Base-by-base conservation (phyloP, 2,329 filamentous ascomycete species). In the Aurifilum marmelostoma region DNA sequence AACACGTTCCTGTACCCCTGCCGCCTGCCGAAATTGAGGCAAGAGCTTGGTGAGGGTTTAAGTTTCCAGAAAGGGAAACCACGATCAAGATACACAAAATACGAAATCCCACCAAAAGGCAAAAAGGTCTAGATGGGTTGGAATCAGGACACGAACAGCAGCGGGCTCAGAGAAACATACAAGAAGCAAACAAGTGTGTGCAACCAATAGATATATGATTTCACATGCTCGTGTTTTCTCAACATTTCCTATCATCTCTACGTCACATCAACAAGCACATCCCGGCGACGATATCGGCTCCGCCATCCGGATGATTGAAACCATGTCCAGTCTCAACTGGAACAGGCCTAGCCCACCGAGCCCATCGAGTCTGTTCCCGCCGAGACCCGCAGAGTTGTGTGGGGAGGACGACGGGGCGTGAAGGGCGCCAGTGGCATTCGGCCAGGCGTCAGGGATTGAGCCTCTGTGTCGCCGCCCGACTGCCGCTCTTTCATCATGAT, bases 251-350 rank as follows among this genome's bases (percentile, higher is more conserved):
- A 47, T 63, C 54, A 4, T 47, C 65, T 18, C 60, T 54, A 69
- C 69, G 69, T 50, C 60, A 65, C 54, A 67, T 67, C 63, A 60
- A 14, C 56, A 52, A 34, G 60, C 39, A 56, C 37, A 47, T n/a
- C 43, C 39, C 41, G 43, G 41, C 27, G 37, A 69, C 69, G 69
- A 71, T 69, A 69, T 58, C 67, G 69, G 69, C 18, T 60, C 56
- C 54, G 50, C 43, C 37, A 59, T 21, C 43, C 32, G 58, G 58
- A 52, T 50, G 14, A 47, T 61, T 27, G 21, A 62, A 56, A 43
- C 67, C 67, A 32, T 64, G 32, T 9, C 12, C 8, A 54, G 54
- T 41, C 47, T 37, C 9, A 14, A 29, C 60, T 41, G 27, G 8
- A 52, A 64, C 34, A 37, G 41, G 69, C 34, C 61, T 70, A 67